Conservation (phyloP, 1,284 basidiomycete genomes). For the Pisolithus thermaeus region DNA sequence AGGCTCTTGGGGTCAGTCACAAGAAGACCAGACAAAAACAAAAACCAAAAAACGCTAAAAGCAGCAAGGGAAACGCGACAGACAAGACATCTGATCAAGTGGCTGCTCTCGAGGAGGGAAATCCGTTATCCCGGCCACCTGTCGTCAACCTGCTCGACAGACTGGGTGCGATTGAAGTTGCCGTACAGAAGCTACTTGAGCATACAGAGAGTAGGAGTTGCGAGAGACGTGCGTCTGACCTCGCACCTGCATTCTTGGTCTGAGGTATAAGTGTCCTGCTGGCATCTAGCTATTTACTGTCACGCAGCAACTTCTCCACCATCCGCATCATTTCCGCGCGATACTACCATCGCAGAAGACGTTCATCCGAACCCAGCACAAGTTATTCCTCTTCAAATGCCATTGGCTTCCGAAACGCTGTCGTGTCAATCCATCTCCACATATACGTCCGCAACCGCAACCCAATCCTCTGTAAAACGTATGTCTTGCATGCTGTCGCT, state of each 20-base stretch:
- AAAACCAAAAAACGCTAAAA: background rate
- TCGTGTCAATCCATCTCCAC: background rate
- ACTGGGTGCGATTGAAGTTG: constrained; percentile 18
- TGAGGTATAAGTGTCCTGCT: background rate
- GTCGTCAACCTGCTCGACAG: constrained; percentile 5
- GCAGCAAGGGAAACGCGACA: background rate
- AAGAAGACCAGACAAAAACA: background rate
- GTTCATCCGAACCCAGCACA: background rate
- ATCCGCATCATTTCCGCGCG: background rate
- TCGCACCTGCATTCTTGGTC: background rate
- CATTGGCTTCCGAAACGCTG: background rate
- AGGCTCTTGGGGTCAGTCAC: constrained; percentile 11
- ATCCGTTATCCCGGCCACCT: constrained; percentile 1
- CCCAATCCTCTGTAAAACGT: background rate
- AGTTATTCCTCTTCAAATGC: background rate
- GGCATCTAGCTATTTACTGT: background rate
- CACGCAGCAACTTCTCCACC: background rate
- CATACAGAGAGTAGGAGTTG: constrained; percentile 3
- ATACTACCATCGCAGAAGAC: background rate
- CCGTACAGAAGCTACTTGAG: constrained; percentile 15
- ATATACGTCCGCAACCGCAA: background rate
- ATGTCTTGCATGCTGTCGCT: background rate
- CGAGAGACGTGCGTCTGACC: constrained; percentile 10
- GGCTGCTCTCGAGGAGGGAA: background rate
- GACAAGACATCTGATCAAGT: background rate